Evolutionary conservation across 192 early-diverging fungal genomes (phyloP).

Genomic region (Funneliformis geosporum): DNA sequence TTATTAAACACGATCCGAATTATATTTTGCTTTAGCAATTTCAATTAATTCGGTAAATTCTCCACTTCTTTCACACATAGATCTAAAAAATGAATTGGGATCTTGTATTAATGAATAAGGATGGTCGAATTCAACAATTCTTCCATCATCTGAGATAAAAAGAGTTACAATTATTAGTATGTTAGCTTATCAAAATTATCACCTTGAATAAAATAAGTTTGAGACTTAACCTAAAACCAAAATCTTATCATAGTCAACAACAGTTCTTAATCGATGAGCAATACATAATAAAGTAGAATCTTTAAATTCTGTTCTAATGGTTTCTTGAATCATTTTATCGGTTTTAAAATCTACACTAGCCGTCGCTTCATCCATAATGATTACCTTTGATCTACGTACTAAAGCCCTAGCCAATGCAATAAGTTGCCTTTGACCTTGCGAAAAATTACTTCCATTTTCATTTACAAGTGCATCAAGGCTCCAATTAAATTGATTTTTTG

Average conservation of each 20-base stretch:
- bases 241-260: conserved; percentile 72
- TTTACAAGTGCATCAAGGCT: conserved; percentile 70
- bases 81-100: conserved; percentile 62
- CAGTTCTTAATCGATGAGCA: conserved; percentile 82
- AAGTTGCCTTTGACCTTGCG: conserved; percentile 73
- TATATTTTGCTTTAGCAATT: conserved; percentile 55
- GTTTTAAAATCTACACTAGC: conserved; percentile 86
- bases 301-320: conserved; percentile 75
- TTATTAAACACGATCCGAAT: conserved; percentile 1
- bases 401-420: conserved; percentile 72
- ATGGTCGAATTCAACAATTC: conserved; percentile 79
- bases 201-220: neutral
- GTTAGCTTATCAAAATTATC: neutral
- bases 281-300: conserved; percentile 80
- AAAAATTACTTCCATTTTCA: conserved; percentile 77
- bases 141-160: conserved; percentile 65
- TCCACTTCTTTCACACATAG: conserved; percentile 81
- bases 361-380: conserved; percentile 90
- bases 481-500: conserved; percentile 34
- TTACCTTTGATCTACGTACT: conserved; percentile 60
- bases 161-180: neutral
- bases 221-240: conserved; percentile 51
- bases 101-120: conserved; percentile 68
- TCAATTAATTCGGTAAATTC: conserved; percentile 73
- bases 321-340: conserved; percentile 81